Percentiles rank a stretch among this genome's conserved stretches.
Conservation (phyloP, 768 basidiomycete genomes). For the Mycena indigotica region DNA sequence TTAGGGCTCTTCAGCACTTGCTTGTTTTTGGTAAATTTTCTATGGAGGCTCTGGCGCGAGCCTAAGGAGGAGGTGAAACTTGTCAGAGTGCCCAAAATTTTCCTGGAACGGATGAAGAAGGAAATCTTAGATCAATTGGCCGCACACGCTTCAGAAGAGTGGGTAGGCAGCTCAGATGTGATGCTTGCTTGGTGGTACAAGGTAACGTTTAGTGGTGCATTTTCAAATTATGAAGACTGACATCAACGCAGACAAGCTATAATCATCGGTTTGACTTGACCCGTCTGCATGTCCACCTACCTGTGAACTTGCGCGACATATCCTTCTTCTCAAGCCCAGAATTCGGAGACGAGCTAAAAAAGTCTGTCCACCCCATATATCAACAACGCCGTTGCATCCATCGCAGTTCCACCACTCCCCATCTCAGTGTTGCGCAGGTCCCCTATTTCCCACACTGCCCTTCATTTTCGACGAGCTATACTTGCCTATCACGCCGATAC, state of each 20-base stretch:
- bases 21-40: neutral
- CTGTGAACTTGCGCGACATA: slow-evolving; percentile 3
- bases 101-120: neutral
- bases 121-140: neutral
- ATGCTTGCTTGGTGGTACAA: slow-evolving; percentile 7
- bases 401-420: neutral
- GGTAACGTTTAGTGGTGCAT: slow-evolving; percentile 1
- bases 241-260: slow-evolving; percentile 1
- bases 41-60: neutral
- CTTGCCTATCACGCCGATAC: neutral
- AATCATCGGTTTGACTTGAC: slow-evolving; percentile 1
- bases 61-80: neutral
- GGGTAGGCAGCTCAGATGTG: slow-evolving; percentile 5
- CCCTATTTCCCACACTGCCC: neutral
- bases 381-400: slow-evolving; percentile 5
- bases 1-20: neutral
- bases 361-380: slow-evolving; percentile 1
- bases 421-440: neutral
- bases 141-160: neutral
- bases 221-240: neutral
- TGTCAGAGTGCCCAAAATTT: slow-evolving; percentile 6
- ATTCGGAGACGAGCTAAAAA: neutral
- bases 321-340: slow-evolving; percentile 4
- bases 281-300: slow-evolving; percentile 1
- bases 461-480: slow-evolving; percentile 3